Evolutionary conservation across 1,284 basidiomycete species (phyloP).

Genomic region (Boletellus deceptivus): DNA sequence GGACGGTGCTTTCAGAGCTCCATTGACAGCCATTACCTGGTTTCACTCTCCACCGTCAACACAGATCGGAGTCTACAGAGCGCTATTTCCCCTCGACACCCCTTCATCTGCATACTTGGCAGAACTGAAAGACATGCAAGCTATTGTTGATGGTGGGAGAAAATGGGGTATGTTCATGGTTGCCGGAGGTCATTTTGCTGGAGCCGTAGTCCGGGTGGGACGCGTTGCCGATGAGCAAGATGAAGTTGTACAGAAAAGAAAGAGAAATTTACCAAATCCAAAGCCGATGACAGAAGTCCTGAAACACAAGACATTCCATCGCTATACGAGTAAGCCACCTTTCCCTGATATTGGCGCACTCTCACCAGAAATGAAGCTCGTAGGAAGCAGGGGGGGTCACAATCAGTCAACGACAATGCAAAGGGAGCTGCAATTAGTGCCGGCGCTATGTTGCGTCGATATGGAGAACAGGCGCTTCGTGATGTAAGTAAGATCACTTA

Average conservation of each 20-base stretch:
- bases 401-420: conserved; percentile 89
- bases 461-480: conserved; percentile 90
- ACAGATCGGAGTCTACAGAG: conserved; percentile 87
- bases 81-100: conserved; percentile 59
- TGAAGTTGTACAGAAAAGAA: conserved; percentile 32
- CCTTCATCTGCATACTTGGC: conserved; percentile 47
- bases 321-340: conserved; percentile 84
- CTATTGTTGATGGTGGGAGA: conserved; percentile 57
- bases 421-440: conserved; percentile 94
- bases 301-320: conserved; percentile 95
- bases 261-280: conserved; percentile 58
- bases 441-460: conserved; percentile 91
- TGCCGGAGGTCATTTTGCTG: conserved; percentile 97
- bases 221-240: conserved; percentile 47
- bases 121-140: conserved; percentile 69
- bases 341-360: neutral
- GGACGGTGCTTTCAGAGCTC: conserved; percentile 38
- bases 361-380: conserved; percentile 58
- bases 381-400: conserved; percentile 95
- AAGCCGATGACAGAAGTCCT: conserved; percentile 77
- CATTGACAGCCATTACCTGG: conserved; percentile 83
- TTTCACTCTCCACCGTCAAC: conserved; percentile 80
- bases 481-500: conserved; percentile 56
- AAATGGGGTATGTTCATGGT: conserved; percentile 95
- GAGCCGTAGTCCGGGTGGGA: conserved; percentile 78